Conservation (phyloP, 1,139 yeast species). For the Hemisphaericaspora subhashii region DNA sequence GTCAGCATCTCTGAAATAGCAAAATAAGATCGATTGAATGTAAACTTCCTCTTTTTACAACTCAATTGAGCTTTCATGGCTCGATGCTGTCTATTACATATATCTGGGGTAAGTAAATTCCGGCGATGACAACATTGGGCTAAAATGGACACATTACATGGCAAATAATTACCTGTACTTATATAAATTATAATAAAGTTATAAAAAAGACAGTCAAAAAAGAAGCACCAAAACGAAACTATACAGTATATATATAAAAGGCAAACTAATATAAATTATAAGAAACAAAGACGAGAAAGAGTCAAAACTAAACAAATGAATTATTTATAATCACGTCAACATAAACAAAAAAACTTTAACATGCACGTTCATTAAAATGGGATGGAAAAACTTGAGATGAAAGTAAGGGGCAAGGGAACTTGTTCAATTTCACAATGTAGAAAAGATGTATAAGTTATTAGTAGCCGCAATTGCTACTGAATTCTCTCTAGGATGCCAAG, state of each 20-base stretch:
- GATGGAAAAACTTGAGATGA: not conserved
- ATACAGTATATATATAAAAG: too few species aligned
- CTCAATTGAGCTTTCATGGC: too few species aligned
- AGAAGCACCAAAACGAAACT: not conserved
- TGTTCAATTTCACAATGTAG: slow-evolving; percentile 57
- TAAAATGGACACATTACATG: too few species aligned
- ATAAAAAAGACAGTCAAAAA: too few species aligned
- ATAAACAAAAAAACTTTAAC: slow-evolving; percentile 1
- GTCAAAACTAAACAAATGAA: not conserved
- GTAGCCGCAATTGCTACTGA: slow-evolving; percentile 98
- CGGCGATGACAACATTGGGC: too few species aligned
- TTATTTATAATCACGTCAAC: not conserved
- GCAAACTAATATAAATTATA: not conserved
- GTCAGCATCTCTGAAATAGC: too few species aligned
- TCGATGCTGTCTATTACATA: too few species aligned
- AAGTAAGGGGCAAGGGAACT: not conserved
- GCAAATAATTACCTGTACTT: too few species aligned
- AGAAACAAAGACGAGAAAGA: not conserved
- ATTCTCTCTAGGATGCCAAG: slow-evolving; percentile 98
- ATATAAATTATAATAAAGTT: too few species aligned
- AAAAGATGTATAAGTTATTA: slow-evolving; percentile 82
- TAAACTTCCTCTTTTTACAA: too few species aligned
- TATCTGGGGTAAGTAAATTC: too few species aligned
- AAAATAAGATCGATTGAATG: too few species aligned
- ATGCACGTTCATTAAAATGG: slow-evolving; percentile 2